Evolutionary conservation across 2,329 filamentous ascomycete species (phyloP), one percentile per base, ranked within the genome.

Genomic region (Nothophoma quercina): DNA sequence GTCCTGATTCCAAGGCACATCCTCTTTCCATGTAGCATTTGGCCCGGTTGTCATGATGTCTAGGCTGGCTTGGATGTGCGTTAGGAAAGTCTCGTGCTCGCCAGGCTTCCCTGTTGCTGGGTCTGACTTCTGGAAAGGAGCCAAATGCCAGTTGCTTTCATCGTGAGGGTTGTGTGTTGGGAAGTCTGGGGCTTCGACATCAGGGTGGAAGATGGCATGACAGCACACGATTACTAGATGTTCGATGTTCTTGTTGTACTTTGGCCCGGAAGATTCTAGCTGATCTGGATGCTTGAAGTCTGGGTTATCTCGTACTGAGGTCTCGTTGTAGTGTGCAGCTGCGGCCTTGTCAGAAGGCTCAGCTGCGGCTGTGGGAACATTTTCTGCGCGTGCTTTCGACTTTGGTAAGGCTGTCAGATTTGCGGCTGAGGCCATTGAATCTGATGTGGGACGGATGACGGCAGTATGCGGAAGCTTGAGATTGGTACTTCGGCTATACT

Each of bases 181-280:
- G 26, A 74, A 69, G 42, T 63, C 55, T 3, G 65, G 36, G 18
- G 54, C 54, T 4, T 62, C 58, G 7, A 61, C 62, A 51, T 70
- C 64, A 9, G 71, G 70, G 13, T 69, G 58, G 81, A 89, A 96
- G 51, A 93, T 90, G 22, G 86, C 89, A 75, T 96, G 91, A 71
- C 91, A 93, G 78, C 91, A 95, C 42, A 96, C 88, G 39, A 96
- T 77, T 43, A 96, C 84, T 9, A 96, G 81, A 59, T 90, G 66
- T 12, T 72, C 67, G 15, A 66, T 57, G 3, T 58, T 58, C 2
- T 56, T 41, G 52, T 70, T 50, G 52, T 71, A 71, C 34, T 56
- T 69, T 22, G 48, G 60, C 7, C 58, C 56, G 9, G 67, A 66
- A 16, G 67, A 61, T 16, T 62, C 64, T 8, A 34, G 33, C 52